Conservation (phyloP, 192 early-diverging fungal species). For the Mortierella claussenii region DNA sequence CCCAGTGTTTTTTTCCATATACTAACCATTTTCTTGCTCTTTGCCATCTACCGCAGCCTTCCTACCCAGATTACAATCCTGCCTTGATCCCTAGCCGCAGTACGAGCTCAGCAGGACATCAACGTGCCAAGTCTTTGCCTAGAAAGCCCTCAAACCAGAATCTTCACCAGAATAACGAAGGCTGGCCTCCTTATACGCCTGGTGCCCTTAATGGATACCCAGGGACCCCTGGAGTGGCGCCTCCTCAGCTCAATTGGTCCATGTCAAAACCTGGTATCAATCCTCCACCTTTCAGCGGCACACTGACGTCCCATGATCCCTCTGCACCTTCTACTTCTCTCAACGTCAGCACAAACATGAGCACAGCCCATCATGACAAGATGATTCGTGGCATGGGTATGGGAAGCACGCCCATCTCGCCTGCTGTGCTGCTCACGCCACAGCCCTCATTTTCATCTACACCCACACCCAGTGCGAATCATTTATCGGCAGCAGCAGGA, state of each 20-base stretch:
- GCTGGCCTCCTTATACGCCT: slow-evolving; percentile 33
- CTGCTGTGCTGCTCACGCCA: slow-evolving; percentile 37
- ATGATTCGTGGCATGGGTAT: slow-evolving; percentile 54
- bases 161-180: slow-evolving; percentile 8
- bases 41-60: slow-evolving; percentile 3
- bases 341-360: slow-evolving; percentile 37
- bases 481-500: slow-evolving; percentile 1
- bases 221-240: neutral
- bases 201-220: neutral
- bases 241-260: slow-evolving; percentile 19
- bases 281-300: slow-evolving; percentile 7
- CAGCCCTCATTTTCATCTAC: slow-evolving; percentile 39
- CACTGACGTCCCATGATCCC: neutral
- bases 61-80: slow-evolving; percentile 47
- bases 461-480: neutral
- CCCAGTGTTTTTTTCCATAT: neutral
- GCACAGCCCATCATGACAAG: slow-evolving; percentile 38
- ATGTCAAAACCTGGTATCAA: slow-evolving; percentile 9
- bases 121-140: slow-evolving; percentile 42
- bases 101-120: slow-evolving; percentile 20
- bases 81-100: slow-evolving; percentile 44
- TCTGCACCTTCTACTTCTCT: slow-evolving; percentile 1
- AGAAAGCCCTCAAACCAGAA: slow-evolving; percentile 48
- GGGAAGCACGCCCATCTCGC: slow-evolving; percentile 43
- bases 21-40: neutral